Evolutionary conservation across 2,329 filamentous ascomycete genomes (phyloP).

Genomic region (Stemphylium beticola): DNA sequence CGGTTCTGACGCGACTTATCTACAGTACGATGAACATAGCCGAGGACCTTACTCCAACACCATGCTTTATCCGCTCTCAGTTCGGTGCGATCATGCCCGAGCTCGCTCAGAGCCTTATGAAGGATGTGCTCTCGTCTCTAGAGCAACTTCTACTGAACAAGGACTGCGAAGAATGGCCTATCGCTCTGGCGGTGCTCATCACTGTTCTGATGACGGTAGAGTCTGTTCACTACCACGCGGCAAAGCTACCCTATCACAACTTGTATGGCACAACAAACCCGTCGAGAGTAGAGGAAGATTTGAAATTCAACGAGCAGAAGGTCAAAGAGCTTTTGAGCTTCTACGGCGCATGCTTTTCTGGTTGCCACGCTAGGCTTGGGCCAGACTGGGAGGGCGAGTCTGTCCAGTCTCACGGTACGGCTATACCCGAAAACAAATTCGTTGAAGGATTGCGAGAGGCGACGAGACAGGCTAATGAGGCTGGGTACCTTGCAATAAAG

Average conservation of each 20-base stretch:
- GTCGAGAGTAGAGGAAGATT: constrained; percentile 9
- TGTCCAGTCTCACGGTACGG: not conserved
- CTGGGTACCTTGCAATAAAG: constrained; percentile 33
- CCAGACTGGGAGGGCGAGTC: constrained; percentile 40
- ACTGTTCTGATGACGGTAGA: constrained; percentile 48
- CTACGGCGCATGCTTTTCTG: constrained; percentile 44
- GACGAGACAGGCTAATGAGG: constrained; percentile 20
- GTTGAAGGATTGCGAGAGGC: constrained; percentile 39
- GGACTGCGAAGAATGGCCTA: constrained; percentile 40
- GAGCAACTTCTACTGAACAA: constrained; percentile 41
- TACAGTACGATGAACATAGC: constrained; percentile 25
- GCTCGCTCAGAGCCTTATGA: constrained; percentile 42
- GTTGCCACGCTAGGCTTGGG: constrained; percentile 39
- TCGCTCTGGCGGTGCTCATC: constrained; percentile 41
- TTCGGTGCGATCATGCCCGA: constrained; percentile 45
- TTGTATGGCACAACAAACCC: constrained; percentile 5
- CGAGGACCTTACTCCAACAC: constrained; percentile 31
- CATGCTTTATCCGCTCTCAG: constrained; percentile 50
- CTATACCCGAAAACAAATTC: constrained; percentile 33
- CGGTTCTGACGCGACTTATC: constrained; percentile 25
- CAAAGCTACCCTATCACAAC: constrained; percentile 45
- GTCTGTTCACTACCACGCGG: constrained; percentile 48
- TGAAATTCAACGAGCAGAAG: constrained; percentile 31
- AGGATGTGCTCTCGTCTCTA: constrained; percentile 38
- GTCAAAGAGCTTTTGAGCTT: constrained; percentile 39